phyloP scores from a whole-genome alignment of 495 filamentous ascomycete species.

The Hypomontagnella submonticulosa region DNA sequence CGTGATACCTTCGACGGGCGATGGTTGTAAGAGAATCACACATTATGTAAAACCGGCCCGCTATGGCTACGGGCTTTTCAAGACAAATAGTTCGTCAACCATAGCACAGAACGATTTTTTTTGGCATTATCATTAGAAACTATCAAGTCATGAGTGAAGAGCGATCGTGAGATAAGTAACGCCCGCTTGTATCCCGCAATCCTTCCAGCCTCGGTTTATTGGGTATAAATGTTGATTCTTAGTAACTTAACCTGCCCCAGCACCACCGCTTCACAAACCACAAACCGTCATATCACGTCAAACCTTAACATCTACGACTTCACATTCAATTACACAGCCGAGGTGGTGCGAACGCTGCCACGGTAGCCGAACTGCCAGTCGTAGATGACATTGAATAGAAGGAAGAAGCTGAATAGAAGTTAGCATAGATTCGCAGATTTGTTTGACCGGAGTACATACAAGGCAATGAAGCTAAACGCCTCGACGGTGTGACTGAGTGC shows the following conservation, averaged over 20 bases:
- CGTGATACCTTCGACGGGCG: too few relatives aligned
- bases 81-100: too few relatives aligned
- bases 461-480: constrained; percentile 70
- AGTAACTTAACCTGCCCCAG: background rate
- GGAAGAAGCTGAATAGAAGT: constrained; percentile 61
- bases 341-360: constrained; percentile 35
- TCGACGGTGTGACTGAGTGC: constrained; percentile 62
- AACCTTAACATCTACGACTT: background rate
- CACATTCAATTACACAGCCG: constrained; percentile 14
- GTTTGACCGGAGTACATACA: constrained; percentile 56
- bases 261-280: background rate
- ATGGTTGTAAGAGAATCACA: too few relatives aligned
- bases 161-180: too few relatives aligned
- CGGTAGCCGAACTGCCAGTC: constrained; percentile 59
- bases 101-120: too few relatives aligned
- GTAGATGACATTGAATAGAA: constrained; percentile 63
- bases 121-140: too few relatives aligned
- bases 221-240: too few relatives aligned
- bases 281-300: constrained; percentile 5
- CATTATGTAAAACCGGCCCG: too few relatives aligned
- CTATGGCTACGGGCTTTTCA: too few relatives aligned
- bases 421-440: constrained; percentile 34
- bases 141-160: too few relatives aligned
- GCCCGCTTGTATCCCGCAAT: too few relatives aligned
- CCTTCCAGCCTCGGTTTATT: too few relatives aligned